Base-by-base conservation (phyloP, 768 basidiomycete genomes). In the Lactarius deliciosus region DNA sequence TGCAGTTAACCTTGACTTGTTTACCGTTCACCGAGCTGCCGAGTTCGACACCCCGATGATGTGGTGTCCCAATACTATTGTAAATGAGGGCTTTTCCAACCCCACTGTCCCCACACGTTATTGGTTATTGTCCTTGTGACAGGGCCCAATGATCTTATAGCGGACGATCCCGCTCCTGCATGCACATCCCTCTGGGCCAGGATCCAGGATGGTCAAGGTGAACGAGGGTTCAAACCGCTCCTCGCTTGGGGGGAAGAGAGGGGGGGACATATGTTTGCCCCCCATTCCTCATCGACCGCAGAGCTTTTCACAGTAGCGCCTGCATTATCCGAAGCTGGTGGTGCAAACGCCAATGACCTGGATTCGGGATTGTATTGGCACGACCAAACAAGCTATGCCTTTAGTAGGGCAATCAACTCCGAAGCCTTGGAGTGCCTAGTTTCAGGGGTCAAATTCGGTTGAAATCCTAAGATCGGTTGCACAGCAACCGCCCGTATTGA, bases 381-480 rank as follows among this genome's bases (percentile, higher is more conserved):
- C 40, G 38, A 56, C 57, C 28, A 57, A 45, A 55, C 62, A 60
- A 67, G 28, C 63, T 60, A 68, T 64, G n/a, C 66, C 63, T 56
- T 47, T 60, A 65, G 59, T 56, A 25, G 63, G 22, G 34, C 63
- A 64, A 45, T n/a, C 55, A 45, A 30, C 43, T 25, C 65, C 65
- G 60, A 61, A 50, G 25, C 45, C 34, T 57, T 61, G 59, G 59
- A 57, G 25, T 16, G 40, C 61, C 61, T 61, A 32, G 40, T 61
- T 57, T 66, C 45, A 32, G 56, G 50, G 64, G 15, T 61, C 47
- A 30, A n/a, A 58, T 40, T 53, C 53, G 40, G 57, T 57, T 40
- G 20, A 56, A 60, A 40, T 60, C 13, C 38, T 32, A 32, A 54
- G 22, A 50, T 25, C 30, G 53, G 50, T 54, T 58, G 60, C 47